phyloP scores from a whole-genome alignment of 2,329 filamentous ascomycete genomes.

The Aspergillus alliaceus region DNA sequence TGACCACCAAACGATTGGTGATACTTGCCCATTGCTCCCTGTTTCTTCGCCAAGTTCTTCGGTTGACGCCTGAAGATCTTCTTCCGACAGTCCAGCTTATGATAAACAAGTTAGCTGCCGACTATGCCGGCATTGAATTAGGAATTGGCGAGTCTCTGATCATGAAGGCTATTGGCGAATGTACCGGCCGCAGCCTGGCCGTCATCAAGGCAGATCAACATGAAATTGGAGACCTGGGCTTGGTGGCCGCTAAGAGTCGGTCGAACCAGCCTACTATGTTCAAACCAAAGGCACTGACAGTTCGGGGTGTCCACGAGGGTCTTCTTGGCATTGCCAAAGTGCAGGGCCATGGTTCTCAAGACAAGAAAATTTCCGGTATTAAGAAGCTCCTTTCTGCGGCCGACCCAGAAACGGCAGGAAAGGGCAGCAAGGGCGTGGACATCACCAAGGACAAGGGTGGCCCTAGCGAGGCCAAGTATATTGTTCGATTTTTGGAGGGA shows the following conservation, averaged over 20 bases:
- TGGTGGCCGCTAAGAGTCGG: constrained; percentile 93
- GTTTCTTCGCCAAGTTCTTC: constrained; percentile 91
- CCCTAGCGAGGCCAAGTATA: constrained; percentile 89
- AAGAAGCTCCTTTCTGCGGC: constrained; percentile 94
- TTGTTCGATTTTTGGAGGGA: constrained; percentile 89
- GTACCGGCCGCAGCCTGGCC: constrained; percentile 80
- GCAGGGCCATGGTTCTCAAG: constrained; percentile 82
- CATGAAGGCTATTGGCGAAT: constrained; percentile 97
- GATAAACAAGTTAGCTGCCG: constrained; percentile 96
- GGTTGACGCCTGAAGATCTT: constrained; percentile 83
- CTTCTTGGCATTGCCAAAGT: constrained; percentile 85
- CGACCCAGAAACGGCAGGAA: constrained; percentile 70
- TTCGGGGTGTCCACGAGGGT: constrained; percentile 82
- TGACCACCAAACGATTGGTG: constrained; percentile 86
- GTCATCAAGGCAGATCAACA: constrained; percentile 96
- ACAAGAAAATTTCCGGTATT: constrained; percentile 87
- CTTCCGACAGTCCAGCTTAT: constrained; percentile 88
- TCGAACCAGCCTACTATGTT: constrained; percentile 98
- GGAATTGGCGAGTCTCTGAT: constrained; percentile 98
- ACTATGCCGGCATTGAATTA: constrained; percentile 93
- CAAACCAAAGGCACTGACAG: constrained; percentile 87
- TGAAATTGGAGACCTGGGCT: constrained; percentile 90
- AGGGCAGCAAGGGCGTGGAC: constrained; percentile 66
- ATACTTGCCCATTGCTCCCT: constrained; percentile 87
- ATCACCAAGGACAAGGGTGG: constrained; percentile 91